Percentiles rank a stretch among this genome's conserved stretches.
Evolutionary conservation across 1,139 yeast species (phyloP).

Genomic region (Sugiyamaella pinicola): DNA sequence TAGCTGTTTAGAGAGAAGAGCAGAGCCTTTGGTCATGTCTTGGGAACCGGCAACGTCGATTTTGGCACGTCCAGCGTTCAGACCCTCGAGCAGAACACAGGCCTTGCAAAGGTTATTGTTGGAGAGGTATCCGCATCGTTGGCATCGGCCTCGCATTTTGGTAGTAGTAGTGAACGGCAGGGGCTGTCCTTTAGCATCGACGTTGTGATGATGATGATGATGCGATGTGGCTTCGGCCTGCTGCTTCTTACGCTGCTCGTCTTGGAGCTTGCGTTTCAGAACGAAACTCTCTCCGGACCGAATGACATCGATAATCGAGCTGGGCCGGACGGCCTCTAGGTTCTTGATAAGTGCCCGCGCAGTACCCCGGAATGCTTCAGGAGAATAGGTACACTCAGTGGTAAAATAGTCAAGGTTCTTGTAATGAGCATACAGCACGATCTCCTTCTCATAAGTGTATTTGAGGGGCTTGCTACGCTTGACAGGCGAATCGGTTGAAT

Average conservation of each 20-base stretch:
- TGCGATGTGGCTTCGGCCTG: constrained; percentile 26
- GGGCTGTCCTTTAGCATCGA: constrained; percentile 15
- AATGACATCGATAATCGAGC: constrained; percentile 91
- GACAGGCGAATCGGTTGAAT: constrained; percentile 54
- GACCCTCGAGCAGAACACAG: constrained; percentile 81
- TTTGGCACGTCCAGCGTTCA: constrained; percentile 66
- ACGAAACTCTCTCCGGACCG: constrained; percentile 89
- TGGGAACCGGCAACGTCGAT: constrained; percentile 46
- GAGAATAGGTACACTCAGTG: constrained; percentile 97
- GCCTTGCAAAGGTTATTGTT: constrained; percentile 92
- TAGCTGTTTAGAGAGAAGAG: constrained; percentile 62
- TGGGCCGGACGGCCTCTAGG: constrained; percentile 85
- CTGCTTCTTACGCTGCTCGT: constrained; percentile 40
- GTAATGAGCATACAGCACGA: constrained; percentile 95
- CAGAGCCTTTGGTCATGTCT: constrained; percentile 60
- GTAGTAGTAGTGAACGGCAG: constrained; percentile 15
- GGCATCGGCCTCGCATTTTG: constrained; percentile 51
- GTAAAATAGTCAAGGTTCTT: constrained; percentile 93
- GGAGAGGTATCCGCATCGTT: constrained; percentile 87
- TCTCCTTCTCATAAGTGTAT: constrained; percentile 94
- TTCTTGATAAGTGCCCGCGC: constrained; percentile 91
- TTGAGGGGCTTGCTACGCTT: constrained; percentile 95
- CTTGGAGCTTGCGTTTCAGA: constrained; percentile 54
- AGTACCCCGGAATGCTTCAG: constrained; percentile 97
- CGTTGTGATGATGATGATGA: constrained; percentile 27